Conservation (phyloP, 805 yeast genomes). For the Ogataea zsoltii region DNA sequence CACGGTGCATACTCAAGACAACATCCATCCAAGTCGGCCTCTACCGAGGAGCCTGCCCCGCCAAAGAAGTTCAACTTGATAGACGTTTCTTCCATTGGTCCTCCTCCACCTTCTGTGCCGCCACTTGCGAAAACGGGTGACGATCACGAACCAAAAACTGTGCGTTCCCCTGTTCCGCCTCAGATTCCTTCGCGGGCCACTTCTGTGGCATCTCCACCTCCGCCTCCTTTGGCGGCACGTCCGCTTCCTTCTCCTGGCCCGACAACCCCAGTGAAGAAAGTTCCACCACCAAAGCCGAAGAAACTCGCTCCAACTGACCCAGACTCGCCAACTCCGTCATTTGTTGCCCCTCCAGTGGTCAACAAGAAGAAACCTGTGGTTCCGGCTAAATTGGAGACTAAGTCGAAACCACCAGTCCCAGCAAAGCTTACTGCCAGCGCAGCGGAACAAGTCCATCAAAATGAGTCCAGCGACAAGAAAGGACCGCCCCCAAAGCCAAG, state of each 20-base stretch:
- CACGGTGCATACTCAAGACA: constrained; percentile 5
- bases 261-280: constrained; percentile 8
- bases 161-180: neutral
- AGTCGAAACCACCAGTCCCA: too few species aligned
- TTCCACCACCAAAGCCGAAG: constrained; percentile 23
- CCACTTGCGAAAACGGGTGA: constrained; percentile 9
- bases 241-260: constrained; percentile 2
- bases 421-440: neutral
- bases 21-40: neutral
- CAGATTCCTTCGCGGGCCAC: neutral
- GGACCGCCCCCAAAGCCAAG: constrained; percentile 16
- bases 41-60: constrained; percentile 2
- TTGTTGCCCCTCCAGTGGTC: constrained; percentile 1
- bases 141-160: constrained; percentile 1
- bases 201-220: neutral
- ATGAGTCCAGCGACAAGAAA: neutral
- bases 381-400: constrained; percentile 2
- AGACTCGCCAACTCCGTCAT: neutral
- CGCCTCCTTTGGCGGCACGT: too few species aligned
- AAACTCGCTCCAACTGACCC: constrained; percentile 2
- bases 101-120: constrained; percentile 24
- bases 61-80: constrained; percentile 19
- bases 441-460: neutral
- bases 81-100: constrained; percentile 22
- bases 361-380: constrained; percentile 12